Evolutionary conservation across 2,329 filamentous ascomycete genomes (phyloP).

Genomic region (Talaromyces sp.): DNA sequence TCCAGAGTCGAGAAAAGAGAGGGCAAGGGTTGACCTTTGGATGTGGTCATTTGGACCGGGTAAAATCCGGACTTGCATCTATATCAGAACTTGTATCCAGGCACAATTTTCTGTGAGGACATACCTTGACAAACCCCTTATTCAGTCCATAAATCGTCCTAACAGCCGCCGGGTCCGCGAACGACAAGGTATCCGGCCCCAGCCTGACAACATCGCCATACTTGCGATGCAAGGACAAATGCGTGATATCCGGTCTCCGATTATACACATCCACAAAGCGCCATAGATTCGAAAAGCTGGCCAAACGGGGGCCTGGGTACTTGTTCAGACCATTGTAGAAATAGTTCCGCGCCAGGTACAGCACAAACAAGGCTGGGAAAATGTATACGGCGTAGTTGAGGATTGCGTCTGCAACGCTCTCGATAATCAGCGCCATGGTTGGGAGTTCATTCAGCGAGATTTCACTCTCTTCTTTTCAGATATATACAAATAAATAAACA

Average conservation of each 20-base stretch:
- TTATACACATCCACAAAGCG: neutral
- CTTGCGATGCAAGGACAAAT: slow-evolving; percentile 5
- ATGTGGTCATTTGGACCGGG: slow-evolving; percentile 68
- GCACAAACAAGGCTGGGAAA: neutral
- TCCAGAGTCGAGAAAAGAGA: slow-evolving; percentile 71
- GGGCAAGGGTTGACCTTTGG: slow-evolving; percentile 61
- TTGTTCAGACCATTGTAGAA: neutral
- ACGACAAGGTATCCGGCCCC: slow-evolving; percentile 49
- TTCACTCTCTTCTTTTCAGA: neutral
- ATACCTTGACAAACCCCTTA: slow-evolving; percentile 72
- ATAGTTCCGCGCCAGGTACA: neutral
- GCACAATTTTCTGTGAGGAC: neutral
- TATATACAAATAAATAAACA: neutral
- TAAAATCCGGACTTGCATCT: slow-evolving; percentile 62
- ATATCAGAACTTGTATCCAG: neutral
- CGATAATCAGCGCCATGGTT: neutral
- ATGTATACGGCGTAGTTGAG: slow-evolving; percentile 1
- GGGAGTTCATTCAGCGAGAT: neutral
- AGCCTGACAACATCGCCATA: slow-evolving; percentile 8
- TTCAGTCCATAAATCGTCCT: slow-evolving; percentile 80
- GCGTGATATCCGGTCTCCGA: slow-evolving; percentile 1
- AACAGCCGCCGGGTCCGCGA: slow-evolving; percentile 67
- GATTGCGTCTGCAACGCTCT: neutral
- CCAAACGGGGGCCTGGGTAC: neutral
- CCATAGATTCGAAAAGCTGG: neutral